Evolutionary conservation across 257 asterid genomes (phyloP).

Genomic region (Solanum clarkiae): DNA sequence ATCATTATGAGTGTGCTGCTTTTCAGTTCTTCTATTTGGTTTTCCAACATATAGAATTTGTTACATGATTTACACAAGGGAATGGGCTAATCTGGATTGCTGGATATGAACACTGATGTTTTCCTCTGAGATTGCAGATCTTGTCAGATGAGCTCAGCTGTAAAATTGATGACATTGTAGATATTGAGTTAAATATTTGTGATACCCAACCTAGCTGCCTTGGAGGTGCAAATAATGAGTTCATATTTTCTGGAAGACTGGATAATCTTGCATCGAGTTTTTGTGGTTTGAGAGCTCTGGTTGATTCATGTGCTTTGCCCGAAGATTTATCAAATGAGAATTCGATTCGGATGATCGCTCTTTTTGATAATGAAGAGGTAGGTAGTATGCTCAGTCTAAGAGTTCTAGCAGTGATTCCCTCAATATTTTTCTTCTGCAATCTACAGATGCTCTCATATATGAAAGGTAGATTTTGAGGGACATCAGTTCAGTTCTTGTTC

Average conservation of each 20-base stretch:
- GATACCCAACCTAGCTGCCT: constrained; percentile 99
- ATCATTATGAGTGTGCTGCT: background rate
- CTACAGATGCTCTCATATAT: background rate
- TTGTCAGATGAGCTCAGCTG: constrained; percentile 86
- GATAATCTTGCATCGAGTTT: constrained; percentile 97
- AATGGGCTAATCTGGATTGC: background rate
- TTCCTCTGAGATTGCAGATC: constrained; percentile 33
- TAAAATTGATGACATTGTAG: constrained; percentile 65
- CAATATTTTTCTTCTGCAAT: background rate
- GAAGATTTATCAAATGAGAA: constrained; percentile 63
- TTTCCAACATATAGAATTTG: background rate
- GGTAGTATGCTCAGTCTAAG: constrained; percentile 1
- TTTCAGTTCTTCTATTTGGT: background rate
- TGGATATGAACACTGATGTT: background rate
- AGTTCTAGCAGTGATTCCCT: background rate
- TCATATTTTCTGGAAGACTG: constrained; percentile 95
- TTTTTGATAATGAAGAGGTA: constrained; percentile 98
- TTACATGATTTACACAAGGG: background rate
- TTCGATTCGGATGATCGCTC: constrained; percentile 81
- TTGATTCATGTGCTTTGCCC: constrained; percentile 67
- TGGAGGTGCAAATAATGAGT: constrained; percentile 93
- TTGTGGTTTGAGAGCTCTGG: constrained; percentile 92
- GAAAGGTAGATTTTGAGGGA: background rate
- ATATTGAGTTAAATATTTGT: constrained; percentile 81
- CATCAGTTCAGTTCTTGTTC: background rate